Conservation (phyloP, 2,329 filamentous ascomycete genomes). For the Akanthomyces uredinophilus region DNA sequence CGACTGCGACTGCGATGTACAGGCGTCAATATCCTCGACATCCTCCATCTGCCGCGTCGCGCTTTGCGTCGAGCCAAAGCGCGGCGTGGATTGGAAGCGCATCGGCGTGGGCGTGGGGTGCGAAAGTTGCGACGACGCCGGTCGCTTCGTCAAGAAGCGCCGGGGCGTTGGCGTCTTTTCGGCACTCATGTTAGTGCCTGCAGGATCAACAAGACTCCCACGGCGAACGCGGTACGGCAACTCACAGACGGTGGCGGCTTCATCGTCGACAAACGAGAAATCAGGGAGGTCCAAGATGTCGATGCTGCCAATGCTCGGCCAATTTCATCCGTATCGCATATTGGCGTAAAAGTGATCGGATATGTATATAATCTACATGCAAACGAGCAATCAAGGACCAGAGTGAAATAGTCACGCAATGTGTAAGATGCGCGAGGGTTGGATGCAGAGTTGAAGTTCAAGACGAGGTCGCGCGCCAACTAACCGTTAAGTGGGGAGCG, state of each 20-base stretch:
- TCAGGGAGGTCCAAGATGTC: neutral
- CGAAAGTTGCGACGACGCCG: conserved; percentile 27
- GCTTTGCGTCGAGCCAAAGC: conserved; percentile 31
- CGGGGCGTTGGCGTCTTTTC: conserved; percentile 35
- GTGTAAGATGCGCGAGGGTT: neutral
- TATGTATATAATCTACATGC: neutral
- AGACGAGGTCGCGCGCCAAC: neutral
- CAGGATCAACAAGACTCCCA: neutral
- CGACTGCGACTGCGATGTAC: conserved; percentile 8
- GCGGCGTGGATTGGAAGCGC: conserved; percentile 34
- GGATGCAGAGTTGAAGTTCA: neutral
- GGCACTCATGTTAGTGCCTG: neutral
- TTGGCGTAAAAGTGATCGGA: neutral
- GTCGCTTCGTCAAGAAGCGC: conserved; percentile 34
- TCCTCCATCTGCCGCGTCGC: conserved; percentile 17
- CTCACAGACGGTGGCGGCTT: conserved; percentile 8
- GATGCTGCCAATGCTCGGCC: neutral
- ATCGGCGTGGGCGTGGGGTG: conserved; percentile 27
- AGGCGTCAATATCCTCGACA: conserved; percentile 29
- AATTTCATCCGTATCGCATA: conserved; percentile 1
- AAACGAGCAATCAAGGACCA: neutral
- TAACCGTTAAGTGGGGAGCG: conserved; percentile 5
- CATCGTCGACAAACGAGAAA: neutral
- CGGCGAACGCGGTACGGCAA: neutral
- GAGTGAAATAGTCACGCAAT: neutral